Evolutionary conservation across 2,329 filamentous ascomycete genomes (phyloP).

Genomic region (Mycosphaerella sp.): DNA sequence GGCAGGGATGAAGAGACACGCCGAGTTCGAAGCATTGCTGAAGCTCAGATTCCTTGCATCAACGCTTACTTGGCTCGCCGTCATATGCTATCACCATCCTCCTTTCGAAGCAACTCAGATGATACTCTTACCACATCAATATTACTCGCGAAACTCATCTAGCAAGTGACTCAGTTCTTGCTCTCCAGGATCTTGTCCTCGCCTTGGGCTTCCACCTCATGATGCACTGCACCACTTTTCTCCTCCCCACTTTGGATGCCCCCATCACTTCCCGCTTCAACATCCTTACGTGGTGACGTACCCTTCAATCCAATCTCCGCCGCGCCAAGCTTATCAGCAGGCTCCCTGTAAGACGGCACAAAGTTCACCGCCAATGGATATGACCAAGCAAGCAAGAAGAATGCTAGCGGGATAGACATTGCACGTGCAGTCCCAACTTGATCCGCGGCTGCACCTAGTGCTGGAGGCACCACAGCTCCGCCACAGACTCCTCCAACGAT

Average conservation of each 20-base stretch:
- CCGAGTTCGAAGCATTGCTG: no score
- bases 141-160: no score
- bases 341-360: conserved; percentile 55
- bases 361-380: conserved; percentile 55
- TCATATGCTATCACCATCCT: no score
- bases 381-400: conserved; percentile 44
- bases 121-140: no score
- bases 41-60: no score
- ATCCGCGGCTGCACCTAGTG: conserved; percentile 64
- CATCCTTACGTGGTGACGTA: background rate
- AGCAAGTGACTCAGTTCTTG: background rate
- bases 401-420: conserved; percentile 37
- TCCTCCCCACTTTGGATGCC: background rate
- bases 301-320: background rate
- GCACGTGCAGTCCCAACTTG: conserved; percentile 34
- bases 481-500: conserved; percentile 67
- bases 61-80: no score
- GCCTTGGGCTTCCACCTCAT: background rate
- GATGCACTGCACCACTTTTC: background rate
- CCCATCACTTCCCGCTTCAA: background rate
- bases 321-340: conserved; percentile 25
- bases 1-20: no score
- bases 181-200: background rate
- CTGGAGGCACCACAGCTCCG: conserved; percentile 63
- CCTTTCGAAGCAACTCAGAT: no score